Evolutionary conservation across 148 eudicot genomes (phyloP), one percentile per base, ranked within the genome.

Genomic region (Polygonum aviculare): DNA sequence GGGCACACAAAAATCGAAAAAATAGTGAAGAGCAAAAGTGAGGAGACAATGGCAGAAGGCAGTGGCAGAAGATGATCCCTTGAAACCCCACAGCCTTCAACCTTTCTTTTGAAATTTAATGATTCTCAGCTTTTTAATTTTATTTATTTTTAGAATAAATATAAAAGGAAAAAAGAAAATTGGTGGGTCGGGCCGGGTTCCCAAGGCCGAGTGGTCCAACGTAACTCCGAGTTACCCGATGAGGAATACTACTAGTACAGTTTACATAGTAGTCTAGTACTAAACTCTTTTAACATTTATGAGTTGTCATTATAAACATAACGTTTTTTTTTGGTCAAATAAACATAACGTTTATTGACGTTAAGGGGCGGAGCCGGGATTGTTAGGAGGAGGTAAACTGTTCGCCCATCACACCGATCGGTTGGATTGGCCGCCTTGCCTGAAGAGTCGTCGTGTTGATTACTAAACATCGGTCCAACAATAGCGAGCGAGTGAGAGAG

Each of bases 31-130:
- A 62, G 69, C 12, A 31, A 62, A 62, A 62, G 69, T 62, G 38
- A 57, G 63, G 40, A 63, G 72, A 67, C 72, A 67, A 67, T 36
- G 44, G 72, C 44, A 67, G 69, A 26, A 62, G 72, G 19, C 72
- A 36, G 72, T 67, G 38, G 72, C 72, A 67, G 72, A 67, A 36
- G 72, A 67, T 67, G 72, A 67, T 26, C 72, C 72, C 72, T 36
- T 67, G 19, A 36, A 36, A 14, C 72, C 72, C 44, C 72, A 67
- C 72, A 67, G 21, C 19, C 11, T 22, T n/a, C 65, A 21, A 8
- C 35, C 22, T 59, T 26, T 22, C 35, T 59, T 59, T 59, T 22
- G 6, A 62, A 62, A 26, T 26, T 62, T 11, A 31, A 2, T 31
- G 1, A 31, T 33, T 31, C 11, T 1, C 47, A 6, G 22, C 10